A percentile compares a stretch with the other conserved stretches of the same genome.
Evolutionary conservation across 2,329 filamentous ascomycete genomes (phyloP).

Genomic region (Amauroascus verrucosus): DNA sequence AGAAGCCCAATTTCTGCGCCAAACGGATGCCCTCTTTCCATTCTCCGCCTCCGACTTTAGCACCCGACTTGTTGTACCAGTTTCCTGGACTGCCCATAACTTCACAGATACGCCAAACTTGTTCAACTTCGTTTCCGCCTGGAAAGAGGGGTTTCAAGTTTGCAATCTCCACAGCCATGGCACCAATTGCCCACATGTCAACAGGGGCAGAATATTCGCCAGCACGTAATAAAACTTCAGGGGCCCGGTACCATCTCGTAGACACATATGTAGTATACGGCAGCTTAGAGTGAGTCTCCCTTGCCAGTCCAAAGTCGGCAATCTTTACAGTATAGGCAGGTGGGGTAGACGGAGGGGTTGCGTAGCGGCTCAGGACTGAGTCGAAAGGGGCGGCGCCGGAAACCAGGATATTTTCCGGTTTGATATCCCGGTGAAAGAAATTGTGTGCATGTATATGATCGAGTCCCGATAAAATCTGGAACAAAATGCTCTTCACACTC

Average conservation of each 20-base stretch:
- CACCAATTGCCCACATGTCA: slow-evolving; percentile 96
- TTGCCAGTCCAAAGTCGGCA: slow-evolving; percentile 92
- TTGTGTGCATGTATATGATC: slow-evolving; percentile 95
- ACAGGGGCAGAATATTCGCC: slow-evolving; percentile 96
- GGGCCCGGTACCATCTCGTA: slow-evolving; percentile 88
- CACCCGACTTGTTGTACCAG: slow-evolving; percentile 84
- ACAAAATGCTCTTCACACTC: slow-evolving; percentile 95
- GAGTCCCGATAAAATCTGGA: slow-evolving; percentile 89
- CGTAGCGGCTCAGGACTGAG: slow-evolving; percentile 85
- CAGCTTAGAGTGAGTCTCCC: slow-evolving; percentile 90
- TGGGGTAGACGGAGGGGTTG: slow-evolving; percentile 88
- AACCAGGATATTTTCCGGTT: slow-evolving; percentile 96
- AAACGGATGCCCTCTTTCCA: slow-evolving; percentile 92
- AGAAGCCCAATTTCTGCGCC: slow-evolving; percentile 93
- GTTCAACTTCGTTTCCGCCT: slow-evolving; percentile 94
- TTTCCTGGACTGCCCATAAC: slow-evolving; percentile 98
- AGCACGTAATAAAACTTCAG: slow-evolving; percentile 83
- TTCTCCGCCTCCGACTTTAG: slow-evolving; percentile 82
- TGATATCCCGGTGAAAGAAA: slow-evolving; percentile 99
- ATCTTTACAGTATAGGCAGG: slow-evolving; percentile 95
- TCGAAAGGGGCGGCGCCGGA: slow-evolving; percentile 81
- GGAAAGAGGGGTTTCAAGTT: slow-evolving; percentile 95
- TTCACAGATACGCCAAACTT: slow-evolving; percentile 97
- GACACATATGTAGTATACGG: slow-evolving; percentile 98
- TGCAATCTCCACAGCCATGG: slow-evolving; percentile 96